Conservation (phyloP, 2,329 filamentous ascomycete species). For the Fusarium sp. region DNA sequence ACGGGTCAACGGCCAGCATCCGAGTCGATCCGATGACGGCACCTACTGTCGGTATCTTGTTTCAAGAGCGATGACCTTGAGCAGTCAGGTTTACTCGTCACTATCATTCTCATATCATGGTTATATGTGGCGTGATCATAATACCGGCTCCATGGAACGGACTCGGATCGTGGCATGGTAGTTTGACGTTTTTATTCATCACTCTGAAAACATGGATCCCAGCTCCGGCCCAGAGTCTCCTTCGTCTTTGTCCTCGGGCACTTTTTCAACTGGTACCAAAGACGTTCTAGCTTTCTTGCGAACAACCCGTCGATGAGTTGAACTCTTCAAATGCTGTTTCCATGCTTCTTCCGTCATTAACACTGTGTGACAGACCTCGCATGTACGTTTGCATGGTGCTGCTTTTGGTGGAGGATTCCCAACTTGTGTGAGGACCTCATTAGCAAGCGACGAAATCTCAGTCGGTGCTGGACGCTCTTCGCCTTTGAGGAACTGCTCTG, state of each 20-base stretch:
- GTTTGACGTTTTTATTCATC: slow-evolving; percentile 1
- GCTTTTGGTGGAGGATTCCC: slow-evolving; percentile 60
- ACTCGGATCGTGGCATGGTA: not conserved
- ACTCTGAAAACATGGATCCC: slow-evolving; percentile 42
- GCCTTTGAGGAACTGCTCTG: slow-evolving; percentile 69
- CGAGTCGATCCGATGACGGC: not conserved
- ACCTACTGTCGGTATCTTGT: not conserved
- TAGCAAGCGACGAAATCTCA: slow-evolving; percentile 58
- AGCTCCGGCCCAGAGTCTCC: slow-evolving; percentile 43
- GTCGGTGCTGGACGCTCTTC: slow-evolving; percentile 61
- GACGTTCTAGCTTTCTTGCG: slow-evolving; percentile 51
- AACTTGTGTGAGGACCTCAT: slow-evolving; percentile 63
- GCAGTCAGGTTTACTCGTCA: not conserved
- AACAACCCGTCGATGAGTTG: slow-evolving; percentile 47
- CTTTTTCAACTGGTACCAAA: slow-evolving; percentile 46
- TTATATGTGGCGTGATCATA: not conserved
- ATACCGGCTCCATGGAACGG: not conserved
- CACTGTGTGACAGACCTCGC: slow-evolving; percentile 76
- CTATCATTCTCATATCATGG: not conserved
- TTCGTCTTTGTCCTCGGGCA: slow-evolving; percentile 9
- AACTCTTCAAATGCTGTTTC: slow-evolving; percentile 51
- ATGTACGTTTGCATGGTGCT: slow-evolving; percentile 67
- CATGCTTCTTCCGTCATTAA: slow-evolving; percentile 63
- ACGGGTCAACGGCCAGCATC: not conserved
- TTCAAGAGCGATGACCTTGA: not conserved